Percentiles rank a stretch among this genome's conserved stretches.
Conservation (phyloP, 371 early-diverging fungal species). For the Circinella minor region DNA sequence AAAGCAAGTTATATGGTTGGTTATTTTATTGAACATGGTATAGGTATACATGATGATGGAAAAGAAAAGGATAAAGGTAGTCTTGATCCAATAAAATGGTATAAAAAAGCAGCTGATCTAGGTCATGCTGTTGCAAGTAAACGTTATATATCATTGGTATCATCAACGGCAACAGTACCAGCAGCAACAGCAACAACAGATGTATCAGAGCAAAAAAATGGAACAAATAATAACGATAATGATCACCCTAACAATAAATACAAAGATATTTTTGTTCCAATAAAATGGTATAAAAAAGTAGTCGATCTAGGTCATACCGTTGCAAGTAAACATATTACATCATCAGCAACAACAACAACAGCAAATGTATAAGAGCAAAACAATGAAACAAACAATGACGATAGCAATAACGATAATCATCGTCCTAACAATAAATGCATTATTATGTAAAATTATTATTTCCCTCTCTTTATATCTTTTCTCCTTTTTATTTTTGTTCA, state of each 20-base stretch:
- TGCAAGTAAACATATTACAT: not conserved
- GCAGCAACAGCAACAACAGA: not conserved
- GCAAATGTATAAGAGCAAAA: not conserved
- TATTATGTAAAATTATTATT: not conserved
- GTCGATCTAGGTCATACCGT: slow-evolving; percentile 57
- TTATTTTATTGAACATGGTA: slow-evolving; percentile 74
- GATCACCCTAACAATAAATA: slow-evolving; percentile 5
- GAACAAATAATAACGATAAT: not conserved
- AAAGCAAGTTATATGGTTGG: slow-evolving; percentile 84
- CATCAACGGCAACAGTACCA: not conserved
- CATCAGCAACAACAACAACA: not conserved
- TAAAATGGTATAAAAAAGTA: slow-evolving; percentile 73
- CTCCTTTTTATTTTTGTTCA: not conserved
- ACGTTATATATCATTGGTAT: not conserved
- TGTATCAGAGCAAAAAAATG: not conserved
- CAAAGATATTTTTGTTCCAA: slow-evolving; percentile 38
- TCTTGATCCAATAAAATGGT: slow-evolving; percentile 66
- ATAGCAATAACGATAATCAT: not conserved
- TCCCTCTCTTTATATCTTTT: no score
- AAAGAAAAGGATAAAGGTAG: not conserved
- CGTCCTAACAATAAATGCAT: not conserved
- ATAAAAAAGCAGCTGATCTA: slow-evolving; percentile 68
- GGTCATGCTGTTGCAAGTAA: slow-evolving; percentile 34
- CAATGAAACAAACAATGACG: no score
- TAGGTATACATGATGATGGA: slow-evolving; percentile 45